Conservation (phyloP, 805 yeast genomes). For the Metschnikowia lochheadii region DNA sequence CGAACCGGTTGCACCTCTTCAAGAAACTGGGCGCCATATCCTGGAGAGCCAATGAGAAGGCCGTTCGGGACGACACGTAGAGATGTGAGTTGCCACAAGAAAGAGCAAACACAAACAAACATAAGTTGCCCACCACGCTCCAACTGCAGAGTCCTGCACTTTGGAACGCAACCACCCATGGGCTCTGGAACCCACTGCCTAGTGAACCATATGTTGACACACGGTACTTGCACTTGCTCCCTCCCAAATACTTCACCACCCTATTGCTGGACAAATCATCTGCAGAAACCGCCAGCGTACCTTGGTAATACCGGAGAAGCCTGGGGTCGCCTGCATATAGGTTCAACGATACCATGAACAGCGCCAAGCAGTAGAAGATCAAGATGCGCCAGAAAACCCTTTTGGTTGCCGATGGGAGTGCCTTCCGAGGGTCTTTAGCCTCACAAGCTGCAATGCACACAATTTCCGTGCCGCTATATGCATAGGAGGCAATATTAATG, state of each 20-base stretch:
- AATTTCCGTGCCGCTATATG: constrained; percentile 79
- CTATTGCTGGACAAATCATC: constrained; percentile 20
- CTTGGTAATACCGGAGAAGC: constrained; percentile 50
- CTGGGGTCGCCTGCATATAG: constrained; percentile 78
- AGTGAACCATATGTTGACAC: constrained; percentile 28
- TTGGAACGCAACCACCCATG: constrained; percentile 43
- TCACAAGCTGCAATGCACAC: constrained; percentile 84
- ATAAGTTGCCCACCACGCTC: constrained; percentile 39
- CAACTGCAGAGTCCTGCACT: constrained; percentile 34
- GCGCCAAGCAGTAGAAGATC: constrained; percentile 59
- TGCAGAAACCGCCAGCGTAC: constrained; percentile 27
- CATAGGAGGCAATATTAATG: constrained; percentile 61
- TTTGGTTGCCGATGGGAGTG: constrained; percentile 73
- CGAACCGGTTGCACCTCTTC: constrained; percentile 54
- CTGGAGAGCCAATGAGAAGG: constrained; percentile 42
- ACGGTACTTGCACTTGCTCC: constrained; percentile 27
- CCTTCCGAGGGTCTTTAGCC: constrained; percentile 73
- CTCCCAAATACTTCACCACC: constrained; percentile 35
- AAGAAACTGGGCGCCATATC: constrained; percentile 61
- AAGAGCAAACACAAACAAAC: constrained; percentile 44
- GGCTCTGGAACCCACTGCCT: constrained; percentile 42
- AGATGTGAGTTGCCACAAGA: constrained; percentile 45
- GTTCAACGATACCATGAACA: constrained; percentile 67
- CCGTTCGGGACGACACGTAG: constrained; percentile 40
- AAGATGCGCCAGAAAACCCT: constrained; percentile 70